Base-by-base conservation (phyloP, 805 yeast genomes). In the Tanozyma kutaoensis region DNA sequence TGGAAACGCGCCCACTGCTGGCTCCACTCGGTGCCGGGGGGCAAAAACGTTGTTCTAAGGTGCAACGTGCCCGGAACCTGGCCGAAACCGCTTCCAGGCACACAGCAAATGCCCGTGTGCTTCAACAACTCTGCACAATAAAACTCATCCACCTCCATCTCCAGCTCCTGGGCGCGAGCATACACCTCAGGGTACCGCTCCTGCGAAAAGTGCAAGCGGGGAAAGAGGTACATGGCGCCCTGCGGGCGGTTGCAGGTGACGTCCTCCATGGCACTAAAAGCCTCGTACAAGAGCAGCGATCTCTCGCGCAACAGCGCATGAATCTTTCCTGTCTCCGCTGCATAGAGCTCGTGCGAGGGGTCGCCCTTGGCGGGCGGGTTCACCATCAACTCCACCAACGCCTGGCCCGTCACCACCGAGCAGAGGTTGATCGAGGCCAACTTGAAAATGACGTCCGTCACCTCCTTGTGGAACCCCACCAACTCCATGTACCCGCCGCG, bases 401-500 rank as follows among this genome's bases (percentile, higher is more conserved):
- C 88, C 59, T 91, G 99, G 27, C 98, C 98, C 2, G 88, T 68
- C 23, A 88, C 95, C 1, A 84, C 95, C 0, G 97, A 88, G 51
- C 98, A 91, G 30, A 91, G 64, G 17, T 91, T 76, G 39, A 91
- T 85, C 9, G 93, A 79, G 12, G 94, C 93, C 40, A 93, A 60
- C 57, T 91, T 91, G 52, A 78, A 63, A 28, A 91, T 64, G 29
- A 80, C 67, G 17, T 71, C 79, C 40, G 64, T 57, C 12, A 86
- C 76, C 24, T 77, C 85, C 3, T 61, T 62, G 10, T 66, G 58
- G 54, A 91, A 80, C 1, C 95, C 95, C 8, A 76, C 68, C 6
- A 86, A 57, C 55, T 91, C 99, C 91, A 91, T 80, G 62, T 86
- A 91, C 5, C 99, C 99, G 43, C 97, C 99, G 57, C 99, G 75